phyloP scores from a whole-genome alignment of 2,329 filamentous ascomycete species.

The Colletotrichum sp. region DNA sequence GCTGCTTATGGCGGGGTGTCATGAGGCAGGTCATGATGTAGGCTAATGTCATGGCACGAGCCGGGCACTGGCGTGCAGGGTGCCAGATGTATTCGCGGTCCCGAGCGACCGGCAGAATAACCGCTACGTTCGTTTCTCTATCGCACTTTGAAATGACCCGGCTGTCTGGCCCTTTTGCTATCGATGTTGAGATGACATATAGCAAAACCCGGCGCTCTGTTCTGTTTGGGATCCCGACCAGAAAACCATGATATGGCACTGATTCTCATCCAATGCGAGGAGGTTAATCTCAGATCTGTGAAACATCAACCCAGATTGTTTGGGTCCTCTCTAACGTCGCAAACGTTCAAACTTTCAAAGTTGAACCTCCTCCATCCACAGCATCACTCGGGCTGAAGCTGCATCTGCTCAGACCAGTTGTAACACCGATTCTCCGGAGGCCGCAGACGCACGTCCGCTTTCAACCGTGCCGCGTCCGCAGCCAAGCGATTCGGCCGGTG shows the following conservation, averaged over 20 bases:
- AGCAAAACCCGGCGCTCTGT: background rate
- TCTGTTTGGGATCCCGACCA: background rate
- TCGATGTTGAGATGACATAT: background rate
- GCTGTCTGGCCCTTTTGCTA: background rate
- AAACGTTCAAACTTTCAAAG: background rate
- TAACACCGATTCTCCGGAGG: background rate
- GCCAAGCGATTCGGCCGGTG: background rate
- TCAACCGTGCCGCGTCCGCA: slow-evolving; percentile 2
- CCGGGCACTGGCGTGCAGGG: background rate
- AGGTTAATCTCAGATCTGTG: background rate
- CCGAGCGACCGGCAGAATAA: background rate
- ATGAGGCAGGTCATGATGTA: background rate
- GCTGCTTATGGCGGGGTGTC: background rate
- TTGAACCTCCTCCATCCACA: background rate
- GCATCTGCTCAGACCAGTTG: background rate
- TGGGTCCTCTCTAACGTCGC: background rate
- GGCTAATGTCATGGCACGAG: background rate
- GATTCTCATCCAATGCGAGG: background rate
- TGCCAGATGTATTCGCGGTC: background rate
- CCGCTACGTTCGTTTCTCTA: background rate
- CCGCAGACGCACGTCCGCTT: slow-evolving; percentile 4
- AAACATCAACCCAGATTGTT: background rate
- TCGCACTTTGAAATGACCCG: background rate
- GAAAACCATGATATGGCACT: background rate
- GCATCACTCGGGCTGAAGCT: background rate